Evolutionary conservation across 352 stramenopile genomes (phyloP), one percentile per base, ranked within the genome.

Genomic region (Phytopythium mirpurense): DNA sequence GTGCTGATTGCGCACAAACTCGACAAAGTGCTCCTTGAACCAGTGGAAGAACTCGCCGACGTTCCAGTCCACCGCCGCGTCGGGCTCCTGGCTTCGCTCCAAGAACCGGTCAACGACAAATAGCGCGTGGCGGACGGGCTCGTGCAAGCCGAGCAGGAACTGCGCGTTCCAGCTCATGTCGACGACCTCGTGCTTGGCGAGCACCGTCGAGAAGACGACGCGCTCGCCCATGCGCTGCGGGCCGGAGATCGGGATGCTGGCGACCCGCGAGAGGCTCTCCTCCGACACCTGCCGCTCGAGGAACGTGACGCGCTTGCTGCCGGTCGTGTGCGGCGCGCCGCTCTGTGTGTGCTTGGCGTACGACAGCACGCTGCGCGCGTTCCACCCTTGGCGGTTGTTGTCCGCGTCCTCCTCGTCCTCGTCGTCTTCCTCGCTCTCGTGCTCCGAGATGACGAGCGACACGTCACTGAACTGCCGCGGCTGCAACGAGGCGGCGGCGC

Each of bases 41-140:
- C 80, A 93, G 24, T 47, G 51, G 53, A 93, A 91, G 57, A 91
- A 91, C 62, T 86, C 83, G 26, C 51, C 52, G 23, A 83, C 71
- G 49, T 86, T 86, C 66, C 64, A 78, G 46, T 81, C 74, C 26
- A 69, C 50, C 26, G 62, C 62, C 16, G 69, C 65, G 54, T 65
- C 54, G 43, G 64, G 34, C n/a, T 65, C 38, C 36, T 81, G 73
- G 15, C 78, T 86, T 40, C 76, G 76, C 45, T 80, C 72, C 32
- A 92, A 56, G 56, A 90, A 93, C 27, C 81, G 68, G 60, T 93
- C 80, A n/a, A 88, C 90, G 16, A 93, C 80, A 37, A 73, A 93
- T 0, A 93, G 63, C 35, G 83, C 83, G 47, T 93, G 83, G 14
- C 83, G 83, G 49, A 93, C 63, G 11, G 83, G 83, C 56, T 93